These are phyloP conservation scores for Purpureocillium lavendulum DNA, from an alignment of 2,329 filamentous ascomycete genomes.

Conservation along the genomic window DNA sequence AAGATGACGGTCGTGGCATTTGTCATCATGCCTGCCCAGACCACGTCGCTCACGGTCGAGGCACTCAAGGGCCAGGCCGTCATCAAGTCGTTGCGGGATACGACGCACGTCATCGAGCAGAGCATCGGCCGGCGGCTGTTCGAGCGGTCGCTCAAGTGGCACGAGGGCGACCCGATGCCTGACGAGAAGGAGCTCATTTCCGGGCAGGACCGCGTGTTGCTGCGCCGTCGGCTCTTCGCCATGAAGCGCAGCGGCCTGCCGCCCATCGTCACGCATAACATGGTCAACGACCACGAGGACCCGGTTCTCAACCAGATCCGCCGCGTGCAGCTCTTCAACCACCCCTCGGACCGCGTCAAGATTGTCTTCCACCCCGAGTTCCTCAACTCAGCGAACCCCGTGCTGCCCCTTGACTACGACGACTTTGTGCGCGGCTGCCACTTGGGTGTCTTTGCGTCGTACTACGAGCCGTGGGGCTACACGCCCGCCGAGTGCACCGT, in stretches of 20 bases:
- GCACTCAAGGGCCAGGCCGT: conserved; percentile 94
- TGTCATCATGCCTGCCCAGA: conserved; percentile 97
- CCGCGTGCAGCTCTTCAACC: conserved; percentile 94
- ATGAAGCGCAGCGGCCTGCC: conserved; percentile 91
- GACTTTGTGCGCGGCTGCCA: conserved; percentile 97
- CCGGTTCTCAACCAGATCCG: conserved; percentile 94
- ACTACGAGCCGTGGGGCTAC: conserved; percentile 99
- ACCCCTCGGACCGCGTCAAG: conserved; percentile 91
- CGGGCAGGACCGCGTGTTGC: conserved; percentile 81
- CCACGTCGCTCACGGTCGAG: conserved; percentile 88
- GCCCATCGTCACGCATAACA: conserved; percentile 97
- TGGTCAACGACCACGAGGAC: conserved; percentile 89
- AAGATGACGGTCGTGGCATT: conserved; percentile 95
- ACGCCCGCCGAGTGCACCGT: conserved; percentile 97
- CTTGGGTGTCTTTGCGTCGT: conserved; percentile 89
- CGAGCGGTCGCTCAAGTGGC: conserved; percentile 90
- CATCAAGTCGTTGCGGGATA: conserved; percentile 91
- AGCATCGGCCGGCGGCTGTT: conserved; percentile 91
- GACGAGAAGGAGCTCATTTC: conserved; percentile 96
- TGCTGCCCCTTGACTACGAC: conserved; percentile 92
- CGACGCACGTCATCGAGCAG: conserved; percentile 83
- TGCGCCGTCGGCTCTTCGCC: conserved; percentile 85
- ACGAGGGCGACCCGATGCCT: conserved; percentile 85
- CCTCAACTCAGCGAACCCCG: conserved; percentile 88
- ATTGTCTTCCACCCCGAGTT: conserved; percentile 98